A percentile compares a stretch with the other conserved stretches of the same genome.
Evolutionary conservation across 2,329 filamentous ascomycete genomes (phyloP).

Genomic region (Paecilomyces sp.): DNA sequence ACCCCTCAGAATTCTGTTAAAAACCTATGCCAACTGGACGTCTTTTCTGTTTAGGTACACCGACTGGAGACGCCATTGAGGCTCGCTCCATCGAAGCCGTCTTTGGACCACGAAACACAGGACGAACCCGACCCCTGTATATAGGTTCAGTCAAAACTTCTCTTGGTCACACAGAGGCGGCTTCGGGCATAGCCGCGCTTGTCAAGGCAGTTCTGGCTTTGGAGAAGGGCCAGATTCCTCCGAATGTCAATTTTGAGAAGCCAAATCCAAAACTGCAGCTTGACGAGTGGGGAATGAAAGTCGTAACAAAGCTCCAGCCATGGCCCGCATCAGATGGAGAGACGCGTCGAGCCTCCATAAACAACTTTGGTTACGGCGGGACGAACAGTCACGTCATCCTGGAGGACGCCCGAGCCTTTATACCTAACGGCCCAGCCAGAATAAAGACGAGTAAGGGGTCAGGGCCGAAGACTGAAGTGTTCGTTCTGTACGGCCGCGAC

Average conservation of each 20-base stretch:
- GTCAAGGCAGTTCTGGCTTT: conserved; percentile 12
- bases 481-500: neutral
- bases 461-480: neutral
- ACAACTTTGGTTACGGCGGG: no score
- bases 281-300: neutral
- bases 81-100: neutral
- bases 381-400: no score
- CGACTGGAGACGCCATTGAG: neutral
- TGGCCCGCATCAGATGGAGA: neutral
- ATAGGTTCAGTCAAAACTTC: neutral
- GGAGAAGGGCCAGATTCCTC: conserved; percentile 5
- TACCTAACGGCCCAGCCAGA: neutral
- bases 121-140: neutral
- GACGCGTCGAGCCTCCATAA: neutral
- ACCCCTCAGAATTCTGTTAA: neutral
- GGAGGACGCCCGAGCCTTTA: neutral
- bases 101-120: neutral
- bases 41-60: neutral
- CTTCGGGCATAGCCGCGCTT: conserved; percentile 5
- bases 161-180: conserved; percentile 7
- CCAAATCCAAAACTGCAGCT: conserved; percentile 2
- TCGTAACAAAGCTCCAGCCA: conserved; percentile 2
- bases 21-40: neutral
- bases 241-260: conserved; percentile 1
- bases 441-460: neutral